Conservation (phyloP, 2,329 filamentous ascomycete species). For the Ampelomyces quisqualis region DNA sequence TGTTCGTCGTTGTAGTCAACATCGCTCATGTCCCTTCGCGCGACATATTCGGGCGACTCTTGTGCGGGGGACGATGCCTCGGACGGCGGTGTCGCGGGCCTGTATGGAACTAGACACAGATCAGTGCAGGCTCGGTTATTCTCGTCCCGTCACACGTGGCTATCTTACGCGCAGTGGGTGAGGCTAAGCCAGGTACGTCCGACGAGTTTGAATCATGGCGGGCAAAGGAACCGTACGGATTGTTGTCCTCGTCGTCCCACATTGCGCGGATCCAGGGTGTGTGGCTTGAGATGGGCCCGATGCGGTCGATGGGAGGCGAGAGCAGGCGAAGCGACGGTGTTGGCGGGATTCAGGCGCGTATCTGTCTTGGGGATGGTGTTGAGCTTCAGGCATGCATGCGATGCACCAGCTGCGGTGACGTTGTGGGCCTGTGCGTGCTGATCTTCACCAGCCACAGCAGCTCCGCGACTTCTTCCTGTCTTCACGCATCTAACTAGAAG, state of each 20-base stretch:
- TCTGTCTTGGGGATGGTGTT: background rate
- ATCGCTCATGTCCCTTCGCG: constrained; percentile 58
- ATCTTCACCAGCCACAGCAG: background rate
- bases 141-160: constrained; percentile 3
- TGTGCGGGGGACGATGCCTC: constrained; percentile 70
- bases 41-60: constrained; percentile 60
- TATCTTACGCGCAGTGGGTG: constrained; percentile 42
- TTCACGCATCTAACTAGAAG: background rate
- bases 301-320: background rate
- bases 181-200: constrained; percentile 51
- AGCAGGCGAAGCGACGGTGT: background rate
- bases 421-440: constrained; percentile 5
- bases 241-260: constrained; percentile 99
- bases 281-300: background rate
- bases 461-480: background rate
- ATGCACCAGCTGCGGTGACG: constrained; percentile 8
- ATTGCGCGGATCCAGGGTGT: constrained; percentile 52
- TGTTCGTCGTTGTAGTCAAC: constrained; percentile 57
- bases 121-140: constrained; percentile 10
- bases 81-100: constrained; percentile 64
- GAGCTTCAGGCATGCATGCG: constrained; percentile 2
- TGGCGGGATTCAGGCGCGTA: background rate
- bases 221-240: constrained; percentile 94
- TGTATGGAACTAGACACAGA: constrained; percentile 46
- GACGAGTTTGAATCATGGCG: constrained; percentile 77